Base-by-base conservation (phyloP, 2,329 filamentous ascomycete species). In the Seiridium cupressi region DNA sequence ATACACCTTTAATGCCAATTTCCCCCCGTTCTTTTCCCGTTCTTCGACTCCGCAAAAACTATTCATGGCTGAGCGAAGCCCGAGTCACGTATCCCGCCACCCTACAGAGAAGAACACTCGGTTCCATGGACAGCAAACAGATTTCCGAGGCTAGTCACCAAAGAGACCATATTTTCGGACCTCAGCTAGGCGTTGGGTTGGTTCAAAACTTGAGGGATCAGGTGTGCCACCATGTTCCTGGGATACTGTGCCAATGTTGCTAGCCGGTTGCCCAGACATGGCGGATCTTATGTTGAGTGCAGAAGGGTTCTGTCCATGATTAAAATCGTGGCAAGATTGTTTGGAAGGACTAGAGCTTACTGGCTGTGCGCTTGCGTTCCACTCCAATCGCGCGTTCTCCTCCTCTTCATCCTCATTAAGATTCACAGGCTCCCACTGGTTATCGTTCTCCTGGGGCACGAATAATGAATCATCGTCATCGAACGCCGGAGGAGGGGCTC, bases 101-200 rank as follows among this genome's bases (percentile, higher is more conserved):
- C n/a, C 44, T 65, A 44, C 69, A 44, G 11, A 8, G 47, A 49
- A 26, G 47, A 61, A 26, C 18, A 26, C 18, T 26, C 18, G 18
- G 18, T 26, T 26, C 46, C 46, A n/a, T 48, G 46, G 18, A n/a
- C 46, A n/a, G 38, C 7, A 42, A 42, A 42, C 38, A 42, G 38
- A 42, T 42, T 18, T 48, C n/a, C 46, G 7, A 42, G 38, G 38
- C 61, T 69, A 73, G 31, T 73, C 67, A n/a, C 68, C 68, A 46
- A 80, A 81, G 11, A 81, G 69, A 3, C 79, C 76, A 60, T 78
- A 70, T 55, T 73, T 76, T 64, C 81, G 76, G 61, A 89, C 88
- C 69, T 93, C 85, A 26, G 89, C 90, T 36, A 93, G 77, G 58
- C 85, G 84, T 71, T 94, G 91, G 2, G 91, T 93, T 31, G 91